Evolutionary conservation across 2,329 filamentous ascomycete genomes (phyloP).

Genomic region (Esteya vermicola): DNA sequence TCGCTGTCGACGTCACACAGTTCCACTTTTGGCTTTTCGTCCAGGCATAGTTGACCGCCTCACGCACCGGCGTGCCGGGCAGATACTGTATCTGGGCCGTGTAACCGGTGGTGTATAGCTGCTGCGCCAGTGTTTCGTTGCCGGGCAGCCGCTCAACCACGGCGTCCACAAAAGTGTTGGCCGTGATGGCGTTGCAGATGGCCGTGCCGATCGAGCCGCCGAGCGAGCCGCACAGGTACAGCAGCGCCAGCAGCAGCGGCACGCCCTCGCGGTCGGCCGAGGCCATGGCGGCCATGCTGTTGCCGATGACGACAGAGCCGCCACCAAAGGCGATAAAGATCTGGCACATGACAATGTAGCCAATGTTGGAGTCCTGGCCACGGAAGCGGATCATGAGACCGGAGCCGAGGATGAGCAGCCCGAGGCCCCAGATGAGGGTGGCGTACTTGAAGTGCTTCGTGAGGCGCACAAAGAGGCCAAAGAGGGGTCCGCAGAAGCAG

Average conservation of each 20-base stretch:
- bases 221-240: constrained; percentile 41
- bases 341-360: constrained; percentile 44
- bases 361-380: constrained; percentile 29
- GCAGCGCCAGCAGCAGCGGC: constrained; percentile 41
- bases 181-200: constrained; percentile 48
- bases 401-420: constrained; percentile 36
- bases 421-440: constrained; percentile 28
- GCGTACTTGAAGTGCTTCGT: constrained; percentile 34
- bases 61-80: constrained; percentile 30
- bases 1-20: constrained; percentile 29
- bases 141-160: constrained; percentile 29
- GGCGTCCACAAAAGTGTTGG: constrained; percentile 35
- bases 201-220: constrained; percentile 46
- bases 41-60: constrained; percentile 45
- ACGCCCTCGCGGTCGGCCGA: constrained; percentile 42
- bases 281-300: constrained; percentile 46
- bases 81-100: constrained; percentile 35
- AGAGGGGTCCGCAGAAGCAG: constrained; percentile 28
- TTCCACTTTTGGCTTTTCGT: constrained; percentile 32
- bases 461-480: constrained; percentile 32
- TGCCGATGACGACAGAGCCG: constrained; percentile 40
- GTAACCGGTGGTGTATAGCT: constrained; percentile 32
- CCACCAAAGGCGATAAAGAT: constrained; percentile 39
- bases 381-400: constrained; percentile 45
- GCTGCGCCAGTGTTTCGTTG: constrained; percentile 28